Evolutionary conservation across 1,284 basidiomycete genomes (phyloP), one percentile per base, ranked within the genome.

Genomic region (Microbotryum lychnidis-dioicae): DNA sequence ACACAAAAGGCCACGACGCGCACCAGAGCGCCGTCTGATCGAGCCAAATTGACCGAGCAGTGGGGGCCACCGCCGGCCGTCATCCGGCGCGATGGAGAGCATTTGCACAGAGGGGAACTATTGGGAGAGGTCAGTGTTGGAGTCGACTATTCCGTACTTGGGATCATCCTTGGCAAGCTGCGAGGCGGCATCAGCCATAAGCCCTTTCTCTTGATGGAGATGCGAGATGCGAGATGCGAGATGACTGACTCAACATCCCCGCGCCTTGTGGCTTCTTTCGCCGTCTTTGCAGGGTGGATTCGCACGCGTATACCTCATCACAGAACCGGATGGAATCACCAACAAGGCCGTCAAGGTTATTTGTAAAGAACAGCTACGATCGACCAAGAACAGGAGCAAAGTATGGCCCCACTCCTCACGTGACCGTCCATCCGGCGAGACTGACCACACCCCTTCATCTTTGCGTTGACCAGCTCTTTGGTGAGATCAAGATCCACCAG

Each of bases 401-500:
- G 68, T 70, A 44, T 16, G 67, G 53, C 4, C 31, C 20, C 27
- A 5, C 37, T 14, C 25, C 7, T 29, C 42, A 12, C 20, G n/a
- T 50, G 18, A 4, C 7, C 47, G 29, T 48, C 37, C 8, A 31
- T 25, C 48, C 21, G 18, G 14, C 27, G 29, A 31, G n/a, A 20
- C 46, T 42, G 27, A 52, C 20, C 50, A 10, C 25, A 31, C 7
- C 31, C 7, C 31, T 31, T 9, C 31, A 31, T 44, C 20, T 23
- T 21, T 23, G n/a, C 21, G 31, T 48, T 27, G 9, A 56, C 21
- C 66, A 87, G 92, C 83, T 97, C 63, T 97, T 94, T 72, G 93
- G 93, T 64, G 94, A 98, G 81, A 97, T 98, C 75, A 97, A 96
- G 80, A 92, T 98, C 60, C 94, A 98, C 77, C 85, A 87, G 64